A percentile compares a stretch with the other conserved stretches of the same genome.
phyloP scores from a whole-genome alignment of 225 moss, liverwort and hornwort species.

The Marchantia paleacea region DNA sequence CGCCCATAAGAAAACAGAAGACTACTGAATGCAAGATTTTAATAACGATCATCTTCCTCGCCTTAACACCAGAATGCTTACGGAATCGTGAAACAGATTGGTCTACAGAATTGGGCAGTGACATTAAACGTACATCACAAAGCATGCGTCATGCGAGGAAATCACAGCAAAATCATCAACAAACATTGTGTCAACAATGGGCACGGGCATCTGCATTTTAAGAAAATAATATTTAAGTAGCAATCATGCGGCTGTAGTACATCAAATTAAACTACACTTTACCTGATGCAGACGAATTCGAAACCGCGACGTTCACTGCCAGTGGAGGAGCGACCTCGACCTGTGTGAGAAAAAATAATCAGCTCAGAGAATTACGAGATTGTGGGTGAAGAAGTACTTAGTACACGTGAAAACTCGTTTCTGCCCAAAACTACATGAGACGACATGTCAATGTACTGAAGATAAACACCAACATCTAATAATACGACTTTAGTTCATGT shows the following conservation, averaged over 20 bases:
- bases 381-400: background rate
- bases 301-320: background rate
- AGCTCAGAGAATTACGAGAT: background rate
- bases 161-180: too few species aligned
- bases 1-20: background rate
- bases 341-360: background rate
- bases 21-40: background rate
- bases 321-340: conserved; percentile 10
- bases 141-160: too few species aligned
- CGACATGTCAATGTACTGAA: background rate
- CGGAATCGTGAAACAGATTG: too few species aligned
- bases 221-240: too few species aligned
- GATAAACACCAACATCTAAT: background rate
- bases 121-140: too few species aligned
- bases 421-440: background rate
- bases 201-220: too few species aligned
- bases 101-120: too few species aligned
- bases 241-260: too few species aligned
- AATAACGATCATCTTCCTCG: background rate
- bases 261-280: background rate
- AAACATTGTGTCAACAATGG: too few species aligned
- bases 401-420: background rate
- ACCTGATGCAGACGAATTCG: background rate
- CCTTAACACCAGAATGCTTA: background rate
- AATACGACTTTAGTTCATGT: too few species aligned